Percentiles rank a stretch among this genome's conserved stretches.
Conservation (phyloP, 768 basidiomycete genomes). For the Leccinum variicolor region DNA sequence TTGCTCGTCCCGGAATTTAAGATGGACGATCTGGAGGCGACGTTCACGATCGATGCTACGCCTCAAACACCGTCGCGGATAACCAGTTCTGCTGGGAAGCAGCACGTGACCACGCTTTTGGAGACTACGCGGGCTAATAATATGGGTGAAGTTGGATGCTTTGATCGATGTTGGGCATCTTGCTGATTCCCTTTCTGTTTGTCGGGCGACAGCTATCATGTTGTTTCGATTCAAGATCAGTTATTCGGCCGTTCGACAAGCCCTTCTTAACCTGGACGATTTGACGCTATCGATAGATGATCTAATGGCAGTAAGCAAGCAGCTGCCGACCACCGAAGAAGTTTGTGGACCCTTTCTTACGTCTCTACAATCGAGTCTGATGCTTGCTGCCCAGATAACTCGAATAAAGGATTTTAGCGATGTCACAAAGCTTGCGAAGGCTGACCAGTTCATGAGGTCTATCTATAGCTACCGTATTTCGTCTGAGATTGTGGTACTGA, state of each 20-base stretch:
- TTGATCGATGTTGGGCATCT: not conserved
- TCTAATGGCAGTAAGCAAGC: constrained; percentile 68
- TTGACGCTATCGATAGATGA: constrained; percentile 65
- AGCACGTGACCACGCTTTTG: constrained; percentile 65
- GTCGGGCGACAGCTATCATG: constrained; percentile 65
- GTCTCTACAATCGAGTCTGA: not conserved
- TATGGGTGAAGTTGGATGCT: constrained; percentile 49
- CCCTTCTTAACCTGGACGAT: constrained; percentile 73
- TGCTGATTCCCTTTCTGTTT: not conserved
- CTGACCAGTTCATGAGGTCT: constrained; percentile 80
- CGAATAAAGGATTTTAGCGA: constrained; percentile 71
- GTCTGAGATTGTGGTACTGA: constrained; percentile 3
- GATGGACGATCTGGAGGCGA: constrained; percentile 69
- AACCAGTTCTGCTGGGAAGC: constrained; percentile 45
- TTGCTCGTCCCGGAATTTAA: constrained; percentile 43
- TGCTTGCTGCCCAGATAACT: constrained; percentile 41
- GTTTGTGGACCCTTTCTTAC: constrained; percentile 29
- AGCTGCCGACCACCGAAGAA: constrained; percentile 82
- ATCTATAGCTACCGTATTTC: constrained; percentile 15
- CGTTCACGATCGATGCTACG: constrained; percentile 59
- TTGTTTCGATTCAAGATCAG: constrained; percentile 69
- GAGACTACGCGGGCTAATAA: constrained; percentile 84
- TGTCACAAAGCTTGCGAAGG: constrained; percentile 68
- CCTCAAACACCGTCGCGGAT: constrained; percentile 41
- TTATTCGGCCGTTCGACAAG: constrained; percentile 62